A percentile compares a stretch with the other conserved stretches of the same genome.
phyloP scores from a whole-genome alignment of 768 basidiomycete genomes.

The Pluteus cervinus region DNA sequence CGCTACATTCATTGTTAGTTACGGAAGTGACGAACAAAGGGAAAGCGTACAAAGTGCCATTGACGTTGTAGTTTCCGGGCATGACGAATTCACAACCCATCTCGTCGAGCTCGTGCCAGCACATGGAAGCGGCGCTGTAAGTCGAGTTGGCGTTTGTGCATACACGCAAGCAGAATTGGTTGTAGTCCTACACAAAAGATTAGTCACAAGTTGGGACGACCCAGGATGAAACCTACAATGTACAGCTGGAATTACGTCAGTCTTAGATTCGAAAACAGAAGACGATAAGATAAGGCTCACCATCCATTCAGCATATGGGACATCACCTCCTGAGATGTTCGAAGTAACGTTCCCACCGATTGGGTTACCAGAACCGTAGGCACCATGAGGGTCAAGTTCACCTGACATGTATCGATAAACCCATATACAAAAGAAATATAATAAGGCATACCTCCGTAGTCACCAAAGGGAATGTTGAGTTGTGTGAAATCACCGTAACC shows the following conservation, averaged over 20 bases:
- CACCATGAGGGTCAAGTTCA: slow-evolving; percentile 41
- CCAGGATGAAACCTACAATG: slow-evolving; percentile 15
- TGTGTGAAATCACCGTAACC: slow-evolving; percentile 37
- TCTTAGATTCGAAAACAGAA: neutral
- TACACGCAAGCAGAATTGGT: slow-evolving; percentile 35
- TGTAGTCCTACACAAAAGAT: slow-evolving; percentile 18
- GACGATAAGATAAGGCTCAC: slow-evolving; percentile 13
- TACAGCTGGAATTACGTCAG: slow-evolving; percentile 17
- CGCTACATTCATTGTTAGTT: slow-evolving; percentile 15
- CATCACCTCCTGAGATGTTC: slow-evolving; percentile 31
- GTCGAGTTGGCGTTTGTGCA: slow-evolving; percentile 40
- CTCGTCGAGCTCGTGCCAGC: slow-evolving; percentile 39
- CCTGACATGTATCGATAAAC: slow-evolving; percentile 10
- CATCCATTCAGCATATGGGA: slow-evolving; percentile 38
- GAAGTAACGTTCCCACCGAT: slow-evolving; percentile 42
- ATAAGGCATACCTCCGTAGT: slow-evolving; percentile 26
- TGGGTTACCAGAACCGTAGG: slow-evolving; percentile 33
- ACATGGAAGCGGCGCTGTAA: slow-evolving; percentile 35
- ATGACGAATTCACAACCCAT: slow-evolving; percentile 42
- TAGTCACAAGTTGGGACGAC: neutral
- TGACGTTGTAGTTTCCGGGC: slow-evolving; percentile 39
- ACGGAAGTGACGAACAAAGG: neutral
- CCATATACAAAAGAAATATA: neutral
- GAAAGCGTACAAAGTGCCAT: slow-evolving; percentile 33
- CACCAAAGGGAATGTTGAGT: slow-evolving; percentile 32